Conservation (phyloP, 106 monocot species). For the Apostasia ramifera region DNA sequence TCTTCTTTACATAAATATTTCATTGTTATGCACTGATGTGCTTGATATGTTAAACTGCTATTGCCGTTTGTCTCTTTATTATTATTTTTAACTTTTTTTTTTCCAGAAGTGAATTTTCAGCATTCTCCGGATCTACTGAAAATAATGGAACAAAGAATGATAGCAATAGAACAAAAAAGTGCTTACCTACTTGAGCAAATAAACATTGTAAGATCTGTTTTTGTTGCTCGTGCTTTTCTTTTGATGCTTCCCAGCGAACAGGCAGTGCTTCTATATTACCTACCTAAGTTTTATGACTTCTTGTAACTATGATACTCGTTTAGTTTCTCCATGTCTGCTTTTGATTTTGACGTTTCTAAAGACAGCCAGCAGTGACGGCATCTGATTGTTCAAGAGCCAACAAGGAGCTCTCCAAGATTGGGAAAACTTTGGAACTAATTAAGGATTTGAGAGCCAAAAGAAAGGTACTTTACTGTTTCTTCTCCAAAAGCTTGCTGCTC, state of each 20-base stretch:
- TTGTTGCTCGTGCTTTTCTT: neutral
- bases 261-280: neutral
- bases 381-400: constrained; percentile 68
- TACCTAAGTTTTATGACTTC: neutral
- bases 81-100: neutral
- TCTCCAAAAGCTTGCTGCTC: neutral
- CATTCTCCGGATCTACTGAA: constrained; percentile 26
- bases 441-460: constrained; percentile 54
- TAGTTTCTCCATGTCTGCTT: neutral
- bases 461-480: constrained; percentile 27
- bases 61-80: no score
- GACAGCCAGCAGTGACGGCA: constrained; percentile 59
- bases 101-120: constrained; percentile 1
- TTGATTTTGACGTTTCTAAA: constrained; percentile 25
- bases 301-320: no score
- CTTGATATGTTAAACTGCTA: no score
- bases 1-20: no score
- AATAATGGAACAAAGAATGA: constrained; percentile 51
- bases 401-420: constrained; percentile 72
- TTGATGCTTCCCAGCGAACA: neutral
- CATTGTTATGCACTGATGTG: no score
- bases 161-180: constrained; percentile 37
- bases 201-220: constrained; percentile 26
- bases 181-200: constrained; percentile 32
- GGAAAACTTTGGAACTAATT: constrained; percentile 54